Conservation (phyloP, 176 grass and related monocot genomes). For the Lolium perenne region DNA sequence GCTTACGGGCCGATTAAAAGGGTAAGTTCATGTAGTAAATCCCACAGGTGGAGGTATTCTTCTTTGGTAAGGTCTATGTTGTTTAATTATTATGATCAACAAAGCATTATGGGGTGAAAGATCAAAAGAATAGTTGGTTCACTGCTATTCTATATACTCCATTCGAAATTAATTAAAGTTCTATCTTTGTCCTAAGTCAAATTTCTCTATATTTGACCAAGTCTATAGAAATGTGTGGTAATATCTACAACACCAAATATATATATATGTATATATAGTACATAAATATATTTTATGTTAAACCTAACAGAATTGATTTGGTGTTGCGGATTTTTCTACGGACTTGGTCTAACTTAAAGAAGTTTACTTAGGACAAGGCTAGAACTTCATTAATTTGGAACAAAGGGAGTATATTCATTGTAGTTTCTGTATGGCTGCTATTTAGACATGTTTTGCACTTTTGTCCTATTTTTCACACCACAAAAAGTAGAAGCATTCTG, state of each 20-base stretch:
- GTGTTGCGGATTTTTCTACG: too few relatives aligned
- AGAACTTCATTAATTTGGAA: too few relatives aligned
- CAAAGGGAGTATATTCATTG: not conserved
- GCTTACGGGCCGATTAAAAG: conserved; percentile 85
- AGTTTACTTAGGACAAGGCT: too few relatives aligned
- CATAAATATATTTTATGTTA: too few relatives aligned
- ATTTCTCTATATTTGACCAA: not conserved
- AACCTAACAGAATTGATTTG: too few relatives aligned
- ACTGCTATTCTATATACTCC: not conserved
- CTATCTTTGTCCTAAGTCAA: not conserved
- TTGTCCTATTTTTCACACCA: not conserved
- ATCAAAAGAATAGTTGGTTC: not conserved
- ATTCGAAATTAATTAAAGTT: not conserved
- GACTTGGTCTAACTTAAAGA: too few relatives aligned
- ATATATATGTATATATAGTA: not conserved
- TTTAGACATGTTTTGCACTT: not conserved
- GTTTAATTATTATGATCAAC: conserved; percentile 36
- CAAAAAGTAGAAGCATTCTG: not conserved
- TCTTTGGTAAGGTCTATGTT: conserved; percentile 76
- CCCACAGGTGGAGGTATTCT: conserved; percentile 58
- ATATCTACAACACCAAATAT: not conserved
- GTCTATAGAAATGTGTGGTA: too few relatives aligned
- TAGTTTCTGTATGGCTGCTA: not conserved
- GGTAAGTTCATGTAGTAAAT: conserved; percentile 63
- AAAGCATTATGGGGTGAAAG: conserved; percentile 11